Evolutionary conservation across 2,329 filamentous ascomycete species (phyloP).

Genomic region (Lasiodiplodia sp.): DNA sequence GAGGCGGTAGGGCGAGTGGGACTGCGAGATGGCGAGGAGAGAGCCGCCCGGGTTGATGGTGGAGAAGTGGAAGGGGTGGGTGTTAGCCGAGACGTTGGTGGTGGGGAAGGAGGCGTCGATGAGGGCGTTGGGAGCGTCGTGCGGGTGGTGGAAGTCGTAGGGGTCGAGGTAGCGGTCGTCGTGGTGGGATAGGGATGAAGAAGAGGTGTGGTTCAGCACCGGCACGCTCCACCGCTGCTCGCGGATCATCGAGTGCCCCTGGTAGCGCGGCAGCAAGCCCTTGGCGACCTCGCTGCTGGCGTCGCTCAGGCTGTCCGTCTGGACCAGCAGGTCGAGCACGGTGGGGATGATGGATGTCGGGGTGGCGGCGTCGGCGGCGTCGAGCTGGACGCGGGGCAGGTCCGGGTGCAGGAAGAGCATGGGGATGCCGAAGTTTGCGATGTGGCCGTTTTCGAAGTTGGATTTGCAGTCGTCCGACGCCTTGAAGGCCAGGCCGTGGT

Average conservation of each 20-base stretch:
- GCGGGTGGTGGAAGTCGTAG: neutral
- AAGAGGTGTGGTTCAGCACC: neutral
- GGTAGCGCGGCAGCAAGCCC: slow-evolving; percentile 53
- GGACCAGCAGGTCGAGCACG: slow-evolving; percentile 54
- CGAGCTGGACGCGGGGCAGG: slow-evolving; percentile 51
- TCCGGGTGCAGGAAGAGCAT: slow-evolving; percentile 54
- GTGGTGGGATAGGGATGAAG: neutral
- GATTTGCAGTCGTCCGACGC: slow-evolving; percentile 48
- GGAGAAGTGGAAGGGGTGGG: slow-evolving; percentile 40
- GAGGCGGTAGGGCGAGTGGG: slow-evolving; percentile 35
- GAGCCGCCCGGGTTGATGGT: slow-evolving; percentile 40
- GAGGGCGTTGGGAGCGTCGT: neutral
- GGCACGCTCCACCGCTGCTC: neutral
- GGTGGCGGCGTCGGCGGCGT: slow-evolving; percentile 45
- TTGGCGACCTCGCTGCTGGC: slow-evolving; percentile 44
- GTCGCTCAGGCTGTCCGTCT: slow-evolving; percentile 48
- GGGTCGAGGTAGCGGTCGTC: neutral
- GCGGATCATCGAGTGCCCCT: slow-evolving; percentile 57
- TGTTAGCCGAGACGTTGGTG: slow-evolving; percentile 32
- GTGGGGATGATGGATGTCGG: slow-evolving; percentile 55
- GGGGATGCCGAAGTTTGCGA: slow-evolving; percentile 54
- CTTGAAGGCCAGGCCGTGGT: slow-evolving; percentile 49
- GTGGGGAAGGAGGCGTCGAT: neutral
- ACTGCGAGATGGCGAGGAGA: slow-evolving; percentile 36
- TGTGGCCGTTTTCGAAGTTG: slow-evolving; percentile 54